A percentile compares a stretch with the other conserved stretches of the same genome.
These are phyloP conservation scores for Melanogaster broomeanus DNA, from an alignment of 768 basidiomycete genomes.

Conservation along the genomic window DNA sequence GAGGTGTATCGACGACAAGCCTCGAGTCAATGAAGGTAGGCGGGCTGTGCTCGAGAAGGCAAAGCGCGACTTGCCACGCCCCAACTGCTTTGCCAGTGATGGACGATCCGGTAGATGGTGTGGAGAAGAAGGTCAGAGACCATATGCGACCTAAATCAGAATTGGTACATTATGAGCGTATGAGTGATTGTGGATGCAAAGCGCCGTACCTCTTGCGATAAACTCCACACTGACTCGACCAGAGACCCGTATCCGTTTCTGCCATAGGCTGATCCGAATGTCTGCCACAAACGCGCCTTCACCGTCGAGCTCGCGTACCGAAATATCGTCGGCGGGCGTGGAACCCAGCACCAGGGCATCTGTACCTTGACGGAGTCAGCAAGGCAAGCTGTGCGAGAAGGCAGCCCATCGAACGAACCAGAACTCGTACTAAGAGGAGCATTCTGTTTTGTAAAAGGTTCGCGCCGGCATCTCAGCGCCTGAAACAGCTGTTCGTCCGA, in stretches of 20 bases:
- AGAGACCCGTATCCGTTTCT: constrained; percentile 69
- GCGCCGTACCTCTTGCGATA: constrained; percentile 51
- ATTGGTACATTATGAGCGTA: not conserved
- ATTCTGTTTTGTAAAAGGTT: constrained; percentile 8
- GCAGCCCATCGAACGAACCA: constrained; percentile 2
- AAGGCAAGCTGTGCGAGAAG: too few species aligned
- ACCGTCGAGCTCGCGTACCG: constrained; percentile 50
- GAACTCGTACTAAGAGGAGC: constrained; percentile 11
- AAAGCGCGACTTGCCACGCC: constrained; percentile 47
- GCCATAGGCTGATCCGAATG: constrained; percentile 53
- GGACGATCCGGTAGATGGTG: not conserved
- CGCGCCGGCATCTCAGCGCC: constrained; percentile 17
- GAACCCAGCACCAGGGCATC: constrained; percentile 48
- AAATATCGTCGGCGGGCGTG: constrained; percentile 56
- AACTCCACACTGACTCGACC: constrained; percentile 60
- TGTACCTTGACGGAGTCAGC: constrained; percentile 32
- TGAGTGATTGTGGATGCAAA: not conserved
- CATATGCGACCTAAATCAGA: constrained; percentile 26
- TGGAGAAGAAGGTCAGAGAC: constrained; percentile 24
- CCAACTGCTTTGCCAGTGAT: constrained; percentile 7
- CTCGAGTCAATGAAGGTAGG: constrained; percentile 59
- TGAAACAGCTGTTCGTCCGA: constrained; percentile 29
- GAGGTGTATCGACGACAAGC: constrained; percentile 44
- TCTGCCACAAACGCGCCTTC: constrained; percentile 55
- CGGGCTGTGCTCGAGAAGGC: constrained; percentile 55